Evolutionary conservation across 306 rosid species (phyloP), one percentile per base, ranked within the genome.

Genomic region (Astragalus glycyphyllos): DNA sequence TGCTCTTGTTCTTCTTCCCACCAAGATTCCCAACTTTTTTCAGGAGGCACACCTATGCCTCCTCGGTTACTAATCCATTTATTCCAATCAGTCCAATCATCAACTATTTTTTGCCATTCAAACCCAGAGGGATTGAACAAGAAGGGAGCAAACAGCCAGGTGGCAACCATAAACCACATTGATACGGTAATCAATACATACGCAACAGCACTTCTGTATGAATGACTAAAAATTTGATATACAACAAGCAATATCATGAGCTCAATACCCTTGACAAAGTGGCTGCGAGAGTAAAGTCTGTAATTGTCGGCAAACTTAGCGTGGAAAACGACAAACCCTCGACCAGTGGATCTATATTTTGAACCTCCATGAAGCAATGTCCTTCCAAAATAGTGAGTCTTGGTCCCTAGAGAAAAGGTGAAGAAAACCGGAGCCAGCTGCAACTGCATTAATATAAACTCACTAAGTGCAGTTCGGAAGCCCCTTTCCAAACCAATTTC

Each of bases 401-500:
- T 83, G 51, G 86, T 82, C 61, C 86, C 86, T 11, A 82, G 83
- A 23, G 82, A 79, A 72, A 82, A 82, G 6, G 86, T 83, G 71
- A 83, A 83, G 71, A 83, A 83, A 35, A 83, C 86, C 4, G 86
- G 79, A 68, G 86, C 86, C 64, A 83, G 67, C 68, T 83, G 86
- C 71, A 83, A 64, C 53, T 83, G 86, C 86, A 83, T 83, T 51
- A 83, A 57, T 58, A 83, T 68, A 53, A 83, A 83, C 66, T 83
- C 86, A 26, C 86, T 77, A 44, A 83, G 83, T 38, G 86, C 86
- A 53, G 82, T 79, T 49, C 84, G 84, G 45, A 83, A 83, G 20
- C 86, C 86, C 82, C 83, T 83, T 48, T 83, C 86, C 77, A 83
- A 83, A 51, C 86, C 86, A 10, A 83, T 83, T 75, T 83, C 86